A percentile compares a stretch with the other conserved stretches of the same genome.
Conservation (phyloP, 2,329 filamentous ascomycete genomes). For the Fusarium sp. region DNA sequence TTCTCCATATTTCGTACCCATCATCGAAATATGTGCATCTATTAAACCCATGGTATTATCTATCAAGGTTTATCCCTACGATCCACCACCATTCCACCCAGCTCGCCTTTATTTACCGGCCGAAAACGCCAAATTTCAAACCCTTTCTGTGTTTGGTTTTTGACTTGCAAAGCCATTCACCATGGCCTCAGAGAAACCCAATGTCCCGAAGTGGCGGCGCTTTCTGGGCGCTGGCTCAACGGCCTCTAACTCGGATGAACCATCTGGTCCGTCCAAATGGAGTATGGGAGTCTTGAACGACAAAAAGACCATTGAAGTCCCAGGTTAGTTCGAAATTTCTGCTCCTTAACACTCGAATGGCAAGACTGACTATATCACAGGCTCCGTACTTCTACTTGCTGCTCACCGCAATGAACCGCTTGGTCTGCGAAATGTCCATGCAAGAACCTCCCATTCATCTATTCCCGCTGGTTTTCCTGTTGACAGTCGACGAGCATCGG, state of each 20-base stretch:
- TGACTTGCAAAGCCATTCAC: neutral
- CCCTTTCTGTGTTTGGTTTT: neutral
- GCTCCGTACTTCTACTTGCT: conserved; percentile 70
- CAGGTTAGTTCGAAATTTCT: conserved; percentile 67
- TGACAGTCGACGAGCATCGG: conserved; percentile 52
- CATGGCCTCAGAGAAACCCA: conserved; percentile 38
- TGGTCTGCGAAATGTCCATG: conserved; percentile 69
- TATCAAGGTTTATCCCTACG: conserved; percentile 19
- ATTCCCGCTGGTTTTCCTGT: conserved; percentile 62
- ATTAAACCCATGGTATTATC: conserved; percentile 5
- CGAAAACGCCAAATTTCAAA: neutral
- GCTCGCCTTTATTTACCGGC: conserved; percentile 2
- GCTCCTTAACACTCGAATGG: neutral
- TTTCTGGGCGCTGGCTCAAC: conserved; percentile 34
- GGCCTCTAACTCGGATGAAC: conserved; percentile 20
- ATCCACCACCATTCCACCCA: conserved; percentile 5
- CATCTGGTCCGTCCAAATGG: conserved; percentile 60
- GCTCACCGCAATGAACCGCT: conserved; percentile 69
- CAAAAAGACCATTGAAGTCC: conserved; percentile 84
- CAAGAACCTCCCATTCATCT: conserved; percentile 70
- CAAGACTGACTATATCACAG: conserved; percentile 52
- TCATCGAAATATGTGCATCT: conserved; percentile 7
- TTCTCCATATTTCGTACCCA: conserved; percentile 5
- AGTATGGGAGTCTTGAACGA: conserved; percentile 88
- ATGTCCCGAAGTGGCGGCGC: conserved; percentile 36